Percentiles rank a stretch among this genome's conserved stretches.
These are phyloP conservation scores for Cucumis sativus DNA, from an alignment of 306 rosid genomes.

Conservation along the genomic window Cucumber_9930_V3 NC_026660.2:9622001-9622500, in stretches of 20 bases:
- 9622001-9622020: conserved; percentile 85
- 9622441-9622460: not conserved
- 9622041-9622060: not conserved
- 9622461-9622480: not conserved
- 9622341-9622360: not conserved
- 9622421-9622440: not conserved
- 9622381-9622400: not conserved
- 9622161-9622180: not conserved
- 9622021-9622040: conserved; percentile 35
- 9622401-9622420: not conserved
- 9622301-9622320: not conserved
- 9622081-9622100: not conserved
- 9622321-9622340: not conserved
- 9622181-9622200: not conserved
- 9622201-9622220: not conserved
- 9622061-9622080: not conserved
- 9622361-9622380: not conserved
- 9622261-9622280: not conserved
- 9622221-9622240: not conserved
- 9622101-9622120: not conserved
- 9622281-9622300: not conserved
- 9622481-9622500: not conserved
- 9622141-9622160: not conserved
- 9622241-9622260: not conserved
- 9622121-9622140: not conserved